These are phyloP conservation scores for Diaporthe citrichinensis DNA, from an alignment of 2,329 filamentous ascomycete species.

Conservation along the genomic window DNA sequence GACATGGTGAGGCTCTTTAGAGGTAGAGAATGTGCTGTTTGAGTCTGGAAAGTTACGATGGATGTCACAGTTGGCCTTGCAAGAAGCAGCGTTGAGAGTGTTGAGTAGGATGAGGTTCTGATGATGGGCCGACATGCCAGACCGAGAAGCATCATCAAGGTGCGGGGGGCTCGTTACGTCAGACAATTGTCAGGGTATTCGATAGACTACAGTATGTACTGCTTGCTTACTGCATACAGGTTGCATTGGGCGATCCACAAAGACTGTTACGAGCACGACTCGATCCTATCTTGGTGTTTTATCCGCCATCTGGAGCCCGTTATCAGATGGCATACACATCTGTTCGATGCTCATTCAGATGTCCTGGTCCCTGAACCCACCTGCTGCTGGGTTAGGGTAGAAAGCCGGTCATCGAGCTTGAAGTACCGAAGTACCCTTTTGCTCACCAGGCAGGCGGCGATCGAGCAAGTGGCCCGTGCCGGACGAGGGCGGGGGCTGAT, in stretches of 20 bases:
- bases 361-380: not conserved
- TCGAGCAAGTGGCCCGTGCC: slow-evolving; percentile 9
- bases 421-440: not conserved
- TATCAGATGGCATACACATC: too few species aligned
- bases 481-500: slow-evolving; percentile 15
- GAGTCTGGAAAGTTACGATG: not conserved
- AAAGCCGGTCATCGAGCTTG: not conserved
- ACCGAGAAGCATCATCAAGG: not conserved
- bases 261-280: not conserved
- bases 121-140: not conserved
- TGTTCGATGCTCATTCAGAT: not conserved
- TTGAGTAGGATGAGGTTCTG: not conserved
- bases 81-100: not conserved
- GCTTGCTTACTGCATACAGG: slow-evolving; percentile 12
- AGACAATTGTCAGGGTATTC: not conserved
- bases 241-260: not conserved
- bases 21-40: not conserved
- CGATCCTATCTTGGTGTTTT: not conserved
- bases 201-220: not conserved
- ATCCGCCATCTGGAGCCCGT: not conserved
- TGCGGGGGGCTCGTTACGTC: slow-evolving; percentile 30
- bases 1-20: slow-evolving; percentile 26
- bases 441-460: not conserved
- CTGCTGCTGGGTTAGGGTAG: not conserved
- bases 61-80: not conserved